phyloP scores from a whole-genome alignment of 73 alveolate genomes.

The Uronychia binucleata region DNA sequence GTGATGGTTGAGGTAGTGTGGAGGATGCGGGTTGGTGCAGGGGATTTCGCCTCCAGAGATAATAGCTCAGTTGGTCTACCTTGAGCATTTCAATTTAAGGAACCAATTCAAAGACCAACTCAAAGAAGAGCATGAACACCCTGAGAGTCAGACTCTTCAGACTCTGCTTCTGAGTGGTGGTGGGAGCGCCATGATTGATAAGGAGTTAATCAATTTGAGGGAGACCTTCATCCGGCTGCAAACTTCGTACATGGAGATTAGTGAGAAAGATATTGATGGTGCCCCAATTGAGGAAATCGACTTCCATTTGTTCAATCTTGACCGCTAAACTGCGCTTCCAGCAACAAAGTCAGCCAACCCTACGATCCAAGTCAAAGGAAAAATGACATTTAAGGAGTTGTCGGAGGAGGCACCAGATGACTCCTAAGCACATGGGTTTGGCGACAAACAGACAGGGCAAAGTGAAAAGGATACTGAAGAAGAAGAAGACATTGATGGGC shows the following conservation, averaged over 20 bases:
- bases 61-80: conserved; percentile 19
- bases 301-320: not conserved
- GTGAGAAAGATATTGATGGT: conserved; percentile 35
- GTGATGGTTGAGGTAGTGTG: conserved; percentile 17
- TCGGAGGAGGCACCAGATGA: conserved; percentile 22
- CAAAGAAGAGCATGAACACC: not conserved
- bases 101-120: conserved; percentile 14
- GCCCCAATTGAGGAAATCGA: conserved; percentile 17
- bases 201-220: conserved; percentile 17
- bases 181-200: conserved; percentile 12
- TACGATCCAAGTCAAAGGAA: conserved; percentile 10
- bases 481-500: conserved; percentile 48
- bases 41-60: not conserved
- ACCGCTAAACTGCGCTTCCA: not conserved
- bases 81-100: conserved; percentile 35
- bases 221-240: conserved; percentile 6
- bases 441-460: conserved; percentile 7
- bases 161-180: not conserved
- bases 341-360: not conserved
- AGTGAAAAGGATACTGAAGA: conserved; percentile 21
- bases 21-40: conserved; percentile 9
- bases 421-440: not conserved
- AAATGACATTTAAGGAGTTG: conserved; percentile 1
- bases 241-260: conserved; percentile 7
- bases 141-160: conserved; percentile 10